Evolutionary conservation across 2,329 filamentous ascomycete genomes (phyloP).

Genomic region (Penicillium sp.): DNA sequence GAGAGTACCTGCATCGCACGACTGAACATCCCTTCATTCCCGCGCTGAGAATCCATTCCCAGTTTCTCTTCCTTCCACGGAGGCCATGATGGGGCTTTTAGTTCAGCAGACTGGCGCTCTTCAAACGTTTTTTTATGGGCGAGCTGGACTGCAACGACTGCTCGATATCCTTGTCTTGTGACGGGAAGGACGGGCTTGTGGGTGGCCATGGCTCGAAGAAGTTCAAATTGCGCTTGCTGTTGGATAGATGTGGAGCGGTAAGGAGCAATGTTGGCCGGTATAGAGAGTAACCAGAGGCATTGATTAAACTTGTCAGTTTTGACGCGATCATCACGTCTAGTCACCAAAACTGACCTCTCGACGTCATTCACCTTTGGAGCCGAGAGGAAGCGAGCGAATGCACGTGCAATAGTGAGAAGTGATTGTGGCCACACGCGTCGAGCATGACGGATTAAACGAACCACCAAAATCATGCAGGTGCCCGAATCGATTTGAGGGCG

Average conservation of each 20-base stretch:
- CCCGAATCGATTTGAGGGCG: conserved; percentile 20
- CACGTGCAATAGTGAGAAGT: conserved; percentile 36
- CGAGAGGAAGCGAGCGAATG: conserved; percentile 32
- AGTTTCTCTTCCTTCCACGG: conserved; percentile 57
- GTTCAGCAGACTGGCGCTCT: conserved; percentile 50
- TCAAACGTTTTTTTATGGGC: conserved; percentile 48
- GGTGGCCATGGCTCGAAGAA: conserved; percentile 51
- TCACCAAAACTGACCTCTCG: conserved; percentile 1
- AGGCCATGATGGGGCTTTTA: conserved; percentile 56
- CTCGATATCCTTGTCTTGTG: conserved; percentile 51
- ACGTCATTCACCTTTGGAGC: conserved; percentile 4
- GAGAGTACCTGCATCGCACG: conserved; percentile 48
- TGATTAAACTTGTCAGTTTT: conserved; percentile 43
- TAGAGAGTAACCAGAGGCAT: conserved; percentile 42
- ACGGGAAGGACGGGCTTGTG: conserved; percentile 48
- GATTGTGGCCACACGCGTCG: conserved; percentile 43
- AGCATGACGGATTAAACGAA: conserved; percentile 45
- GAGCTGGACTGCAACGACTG: conserved; percentile 49
- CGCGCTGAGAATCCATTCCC: conserved; percentile 52
- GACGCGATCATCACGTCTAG: conserved; percentile 16
- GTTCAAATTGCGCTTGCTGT: conserved; percentile 50
- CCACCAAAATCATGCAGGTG: conserved; percentile 36
- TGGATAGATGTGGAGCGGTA: conserved; percentile 43
- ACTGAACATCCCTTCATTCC: conserved; percentile 49
- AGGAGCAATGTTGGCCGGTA: conserved; percentile 43